Conservation (phyloP, 345 rosid genomes). For the Anacardium occidentale region DNA sequence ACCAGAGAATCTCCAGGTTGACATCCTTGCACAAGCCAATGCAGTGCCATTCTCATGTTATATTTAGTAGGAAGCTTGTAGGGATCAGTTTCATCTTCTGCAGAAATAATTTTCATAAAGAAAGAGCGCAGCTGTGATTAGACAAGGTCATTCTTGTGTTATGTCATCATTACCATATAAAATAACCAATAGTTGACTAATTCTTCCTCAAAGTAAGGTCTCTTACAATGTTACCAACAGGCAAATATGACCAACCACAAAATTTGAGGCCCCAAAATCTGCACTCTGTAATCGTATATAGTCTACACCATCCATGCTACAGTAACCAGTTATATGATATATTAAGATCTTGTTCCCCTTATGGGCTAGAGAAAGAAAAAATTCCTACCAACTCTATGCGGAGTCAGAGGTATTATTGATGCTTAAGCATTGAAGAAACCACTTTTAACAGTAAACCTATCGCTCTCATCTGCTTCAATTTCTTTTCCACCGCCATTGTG, state of each 20-base stretch:
- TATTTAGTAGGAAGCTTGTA: slow-evolving; percentile 56
- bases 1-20: slow-evolving; percentile 81
- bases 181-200: neutral
- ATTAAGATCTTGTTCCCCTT: neutral
- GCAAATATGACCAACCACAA: neutral
- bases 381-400: neutral
- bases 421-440: neutral
- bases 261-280: neutral
- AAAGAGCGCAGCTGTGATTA: neutral
- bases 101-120: slow-evolving; percentile 22
- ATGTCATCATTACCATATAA: neutral
- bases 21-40: slow-evolving; percentile 71
- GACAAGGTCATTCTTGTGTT: neutral
- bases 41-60: slow-evolving; percentile 70
- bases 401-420: neutral
- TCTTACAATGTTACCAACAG: neutral
- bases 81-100: slow-evolving; percentile 81
- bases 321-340: neutral
- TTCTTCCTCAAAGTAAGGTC: neutral
- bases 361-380: neutral
- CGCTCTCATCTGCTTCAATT: neutral
- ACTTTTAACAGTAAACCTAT: neutral
- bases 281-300: neutral
- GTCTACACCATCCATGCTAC: no score
- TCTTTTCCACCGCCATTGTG: neutral